phyloP scores from a whole-genome alignment of 257 asterid genomes.

The Oldenlandia corymbosa region DNA sequence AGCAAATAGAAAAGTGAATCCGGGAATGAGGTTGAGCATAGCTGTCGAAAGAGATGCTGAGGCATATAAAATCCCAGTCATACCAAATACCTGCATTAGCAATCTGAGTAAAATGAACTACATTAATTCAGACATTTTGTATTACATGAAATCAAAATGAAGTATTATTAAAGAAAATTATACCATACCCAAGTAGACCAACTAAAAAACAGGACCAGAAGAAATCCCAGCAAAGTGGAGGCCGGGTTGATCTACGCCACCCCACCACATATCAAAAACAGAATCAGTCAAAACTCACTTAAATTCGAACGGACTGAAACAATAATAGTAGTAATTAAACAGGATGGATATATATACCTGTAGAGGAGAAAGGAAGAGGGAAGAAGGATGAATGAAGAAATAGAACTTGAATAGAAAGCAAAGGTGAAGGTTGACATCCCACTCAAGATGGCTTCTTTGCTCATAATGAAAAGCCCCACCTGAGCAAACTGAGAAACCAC shows the following conservation, averaged over 20 bases:
- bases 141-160: too few species aligned
- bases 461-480: slow-evolving; percentile 41
- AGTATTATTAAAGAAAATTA: neutral
- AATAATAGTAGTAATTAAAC: too few species aligned
- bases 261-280: neutral
- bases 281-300: neutral
- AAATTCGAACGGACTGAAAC: too few species aligned
- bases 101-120: slow-evolving; percentile 25
- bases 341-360: slow-evolving; percentile 29
- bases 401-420: slow-evolving; percentile 39
- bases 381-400: slow-evolving; percentile 42
- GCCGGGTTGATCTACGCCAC: slow-evolving; percentile 38
- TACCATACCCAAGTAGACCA: slow-evolving; percentile 54
- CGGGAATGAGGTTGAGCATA: slow-evolving; percentile 59
- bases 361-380: slow-evolving; percentile 32
- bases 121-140: neutral
- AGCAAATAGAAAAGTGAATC: slow-evolving; percentile 55
- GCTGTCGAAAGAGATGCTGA: slow-evolving; percentile 53
- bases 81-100: slow-evolving; percentile 51
- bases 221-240: slow-evolving; percentile 39
- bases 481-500: slow-evolving; percentile 52
- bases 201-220: slow-evolving; percentile 50
- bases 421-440: slow-evolving; percentile 54
- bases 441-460: slow-evolving; percentile 42
- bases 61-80: slow-evolving; percentile 41